Base-by-base conservation (phyloP, 305 asterid genomes). In the Fraxinus greggii region DNA sequence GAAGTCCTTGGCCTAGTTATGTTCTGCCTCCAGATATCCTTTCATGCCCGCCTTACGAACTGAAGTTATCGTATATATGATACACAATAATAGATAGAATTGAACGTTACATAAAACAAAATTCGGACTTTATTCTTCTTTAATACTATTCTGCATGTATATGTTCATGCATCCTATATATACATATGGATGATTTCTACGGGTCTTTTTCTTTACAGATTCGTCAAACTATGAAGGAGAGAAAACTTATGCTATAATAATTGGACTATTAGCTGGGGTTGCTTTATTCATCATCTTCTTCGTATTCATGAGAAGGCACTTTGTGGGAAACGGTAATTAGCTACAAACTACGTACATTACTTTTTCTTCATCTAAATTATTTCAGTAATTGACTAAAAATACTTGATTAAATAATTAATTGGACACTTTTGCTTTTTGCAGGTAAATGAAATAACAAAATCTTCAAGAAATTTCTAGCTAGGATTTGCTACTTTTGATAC, bases 201-300 rank as follows among this genome's bases (percentile, higher is more conserved):
- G n/a, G 17, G 4, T 35, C 4, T 38, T 38, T 65, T 1, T 29
- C 28, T 40, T 28, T 28, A 75, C 88, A 92, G 96, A 80, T 67
- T 84, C 90, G 6, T 77, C 90, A 12, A 93, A 90, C 83, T 81
- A 87, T 5, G 93, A 91, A 4, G 87, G 91, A 2, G 97, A 91
- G 91, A 93, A 92, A 88, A 93, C 95, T 83, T 93, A 90, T 84
- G 95, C 97, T 5, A 83, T 93, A 13, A 89, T 93, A 31, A 88
- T 93, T 78, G 97, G 97, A 83, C 80, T 93, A 70, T 80, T 93
- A 75, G 97, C 97, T 72, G 97, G 95, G 65, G 88, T 90, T 77
- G 97, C 97, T 70, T 77, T 92, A 73, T 73, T 92, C 76, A 93
- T 93, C 77, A 87, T 93, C 78, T 87, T 93, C 86, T 91, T 93